Percentiles rank a stretch among this genome's conserved stretches.
Conservation (phyloP, 805 yeast genomes). For the Ogataea sp. region DNA sequence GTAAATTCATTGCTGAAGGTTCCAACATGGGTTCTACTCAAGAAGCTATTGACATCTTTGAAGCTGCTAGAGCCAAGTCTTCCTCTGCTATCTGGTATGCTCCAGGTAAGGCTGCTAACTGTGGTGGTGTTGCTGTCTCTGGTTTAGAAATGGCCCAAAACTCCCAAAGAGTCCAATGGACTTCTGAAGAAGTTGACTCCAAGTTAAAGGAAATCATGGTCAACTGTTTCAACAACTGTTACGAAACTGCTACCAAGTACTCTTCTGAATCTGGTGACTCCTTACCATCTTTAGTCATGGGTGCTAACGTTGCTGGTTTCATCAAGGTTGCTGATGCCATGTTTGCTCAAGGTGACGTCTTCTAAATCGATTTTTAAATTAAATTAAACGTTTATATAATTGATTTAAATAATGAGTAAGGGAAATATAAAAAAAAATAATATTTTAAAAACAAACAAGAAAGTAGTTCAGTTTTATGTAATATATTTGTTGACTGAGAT, state of each 20-base stretch:
- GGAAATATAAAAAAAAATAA: neutral
- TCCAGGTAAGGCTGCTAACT: conserved; percentile 98
- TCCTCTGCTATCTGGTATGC: conserved; percentile 84
- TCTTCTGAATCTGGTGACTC: conserved; percentile 58
- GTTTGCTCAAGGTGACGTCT: conserved; percentile 92
- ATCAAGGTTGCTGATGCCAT: conserved; percentile 97
- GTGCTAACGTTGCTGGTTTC: conserved; percentile 99
- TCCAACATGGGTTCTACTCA: conserved; percentile 99
- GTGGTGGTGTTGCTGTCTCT: conserved; percentile 99
- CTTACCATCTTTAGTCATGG: conserved; percentile 92
- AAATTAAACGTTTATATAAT: neutral
- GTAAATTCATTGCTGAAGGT: conserved; percentile 94
- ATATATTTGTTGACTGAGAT: too few relatives aligned
- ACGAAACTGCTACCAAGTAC: conserved; percentile 77
- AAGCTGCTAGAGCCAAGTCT: conserved; percentile 59
- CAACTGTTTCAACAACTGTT: conserved; percentile 87
- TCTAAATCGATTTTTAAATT: conserved; percentile 15
- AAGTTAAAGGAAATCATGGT: conserved; percentile 91
- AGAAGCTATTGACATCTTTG: conserved; percentile 94
- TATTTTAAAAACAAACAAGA: neutral
- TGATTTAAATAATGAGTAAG: neutral
- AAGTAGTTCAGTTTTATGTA: too few relatives aligned
- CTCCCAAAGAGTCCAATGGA: conserved; percentile 90
- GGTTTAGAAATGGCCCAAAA: conserved; percentile 99
- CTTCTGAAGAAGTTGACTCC: conserved; percentile 84